Evolutionary conservation across 495 filamentous ascomycete genomes (phyloP).

Genomic region (Pseudevernia furfuracea): DNA sequence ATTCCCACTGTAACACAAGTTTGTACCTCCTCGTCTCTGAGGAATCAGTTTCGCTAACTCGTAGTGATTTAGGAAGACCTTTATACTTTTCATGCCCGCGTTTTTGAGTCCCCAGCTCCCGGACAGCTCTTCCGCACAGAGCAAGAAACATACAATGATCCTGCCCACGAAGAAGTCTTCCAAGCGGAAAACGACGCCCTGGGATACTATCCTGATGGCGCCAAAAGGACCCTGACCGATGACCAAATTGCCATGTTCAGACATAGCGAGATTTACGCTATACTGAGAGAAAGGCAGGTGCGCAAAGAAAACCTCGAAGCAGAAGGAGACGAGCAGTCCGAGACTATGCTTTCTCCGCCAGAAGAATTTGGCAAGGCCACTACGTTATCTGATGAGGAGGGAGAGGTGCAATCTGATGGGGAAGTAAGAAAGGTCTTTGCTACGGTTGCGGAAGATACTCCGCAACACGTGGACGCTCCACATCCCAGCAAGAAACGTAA

Average conservation of each 20-base stretch:
- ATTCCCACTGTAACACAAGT: conserved; percentile 48
- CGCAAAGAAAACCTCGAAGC: conserved; percentile 30
- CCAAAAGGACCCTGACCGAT: conserved; percentile 86
- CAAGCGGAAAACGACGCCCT: conserved; percentile 61
- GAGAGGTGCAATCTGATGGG: not conserved
- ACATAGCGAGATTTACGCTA: conserved; percentile 73
- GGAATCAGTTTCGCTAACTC: conserved; percentile 21
- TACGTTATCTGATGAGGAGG: not conserved
- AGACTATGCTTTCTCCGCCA: not conserved
- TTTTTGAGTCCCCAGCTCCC: conserved; percentile 35
- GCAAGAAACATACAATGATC: conserved; percentile 23
- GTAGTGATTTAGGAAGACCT: conserved; percentile 57
- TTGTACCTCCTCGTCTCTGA: conserved; percentile 22
- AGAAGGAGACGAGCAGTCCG: conserved; percentile 4
- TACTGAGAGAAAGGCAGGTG: conserved; percentile 50
- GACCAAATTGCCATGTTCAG: conserved; percentile 86
- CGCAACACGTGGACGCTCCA: not conserved
- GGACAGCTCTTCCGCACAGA: not conserved
- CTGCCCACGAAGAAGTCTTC: conserved; percentile 31
- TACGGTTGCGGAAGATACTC: not conserved
- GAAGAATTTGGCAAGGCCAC: not conserved
- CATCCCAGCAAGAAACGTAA: conserved; percentile 7
- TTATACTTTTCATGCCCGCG: conserved; percentile 61
- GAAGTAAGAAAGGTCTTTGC: not conserved
- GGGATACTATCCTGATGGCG: conserved; percentile 83